Evolutionary conservation across 2,329 filamentous ascomycete genomes (phyloP).

Genomic region (Paecilomyces variotii): DNA sequence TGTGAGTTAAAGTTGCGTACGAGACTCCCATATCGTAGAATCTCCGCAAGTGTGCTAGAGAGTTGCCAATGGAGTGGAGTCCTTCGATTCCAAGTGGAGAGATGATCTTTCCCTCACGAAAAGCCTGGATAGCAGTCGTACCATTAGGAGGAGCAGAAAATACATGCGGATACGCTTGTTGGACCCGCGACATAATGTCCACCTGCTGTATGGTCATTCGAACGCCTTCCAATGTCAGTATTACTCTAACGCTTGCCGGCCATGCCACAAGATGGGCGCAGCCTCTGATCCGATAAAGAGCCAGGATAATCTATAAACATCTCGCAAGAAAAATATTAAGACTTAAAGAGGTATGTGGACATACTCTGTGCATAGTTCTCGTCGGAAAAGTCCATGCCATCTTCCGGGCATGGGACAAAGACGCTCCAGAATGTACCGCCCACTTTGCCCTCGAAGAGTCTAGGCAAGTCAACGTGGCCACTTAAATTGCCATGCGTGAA

Average conservation of each 20-base stretch:
- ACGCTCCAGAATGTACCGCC: constrained; percentile 94
- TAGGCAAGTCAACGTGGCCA: constrained; percentile 70
- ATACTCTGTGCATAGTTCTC: constrained; percentile 60
- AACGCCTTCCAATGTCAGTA: constrained; percentile 13
- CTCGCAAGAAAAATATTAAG: neutral
- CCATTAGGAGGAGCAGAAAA: constrained; percentile 54
- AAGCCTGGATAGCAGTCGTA: constrained; percentile 53
- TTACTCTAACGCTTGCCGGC: neutral
- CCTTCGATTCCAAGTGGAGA: constrained; percentile 78
- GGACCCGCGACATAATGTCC: constrained; percentile 27
- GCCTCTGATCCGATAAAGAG: neutral
- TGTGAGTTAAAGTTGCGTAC: constrained; percentile 85
- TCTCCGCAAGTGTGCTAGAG: constrained; percentile 54
- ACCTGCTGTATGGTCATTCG: constrained; percentile 29
- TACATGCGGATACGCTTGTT: constrained; percentile 25
- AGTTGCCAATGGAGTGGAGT: constrained; percentile 89
- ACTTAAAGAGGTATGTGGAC: constrained; percentile 12
- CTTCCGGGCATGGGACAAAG: constrained; percentile 65
- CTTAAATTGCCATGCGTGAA: constrained; percentile 64
- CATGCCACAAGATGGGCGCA: neutral
- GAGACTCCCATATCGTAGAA: constrained; percentile 74
- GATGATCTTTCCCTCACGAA: constrained; percentile 57
- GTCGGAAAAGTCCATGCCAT: constrained; percentile 66
- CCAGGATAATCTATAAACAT: neutral
- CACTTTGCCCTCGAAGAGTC: constrained; percentile 55